Conservation (phyloP, 495 filamentous ascomycete species). For the Penicillium parvum region DNA sequence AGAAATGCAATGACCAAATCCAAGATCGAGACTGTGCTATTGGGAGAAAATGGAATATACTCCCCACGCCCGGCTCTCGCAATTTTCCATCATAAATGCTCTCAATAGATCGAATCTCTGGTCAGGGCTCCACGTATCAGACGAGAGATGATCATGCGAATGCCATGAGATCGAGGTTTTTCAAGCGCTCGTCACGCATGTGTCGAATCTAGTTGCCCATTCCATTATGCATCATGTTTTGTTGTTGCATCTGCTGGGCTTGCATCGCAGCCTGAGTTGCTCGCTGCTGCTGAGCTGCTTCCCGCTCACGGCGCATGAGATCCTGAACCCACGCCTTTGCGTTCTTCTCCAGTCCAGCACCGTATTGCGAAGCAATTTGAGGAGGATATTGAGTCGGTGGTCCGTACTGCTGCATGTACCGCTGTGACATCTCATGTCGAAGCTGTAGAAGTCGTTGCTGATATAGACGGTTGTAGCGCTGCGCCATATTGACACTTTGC, state of each 20-base stretch:
- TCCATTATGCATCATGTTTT: slow-evolving; percentile 47
- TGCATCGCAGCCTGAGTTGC: slow-evolving; percentile 31
- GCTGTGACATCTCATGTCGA: slow-evolving; percentile 38
- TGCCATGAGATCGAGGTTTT: too few relatives aligned
- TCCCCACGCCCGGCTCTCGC: too few relatives aligned
- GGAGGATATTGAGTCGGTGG: slow-evolving; percentile 41
- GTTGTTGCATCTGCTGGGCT: slow-evolving; percentile 44
- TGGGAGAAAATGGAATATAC: too few relatives aligned
- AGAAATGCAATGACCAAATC: slow-evolving; percentile 4
- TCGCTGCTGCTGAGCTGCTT: slow-evolving; percentile 35
- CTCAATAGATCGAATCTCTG: background rate
- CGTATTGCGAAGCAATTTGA: slow-evolving; percentile 40
- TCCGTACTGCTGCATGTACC: slow-evolving; percentile 38
- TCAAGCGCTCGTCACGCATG: too few relatives aligned
- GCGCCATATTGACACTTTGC: slow-evolving; percentile 26
- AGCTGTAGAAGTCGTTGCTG: slow-evolving; percentile 35
- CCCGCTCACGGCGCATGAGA: slow-evolving; percentile 41
- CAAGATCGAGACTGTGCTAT: too few relatives aligned
- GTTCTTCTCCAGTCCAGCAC: slow-evolving; percentile 31
- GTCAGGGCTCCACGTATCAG: background rate
- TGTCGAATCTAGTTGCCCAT: slow-evolving; percentile 43
- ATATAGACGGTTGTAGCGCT: slow-evolving; percentile 36
- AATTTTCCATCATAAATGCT: slow-evolving; percentile 1
- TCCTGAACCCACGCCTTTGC: slow-evolving; percentile 43
- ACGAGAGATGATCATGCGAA: too few relatives aligned